Conservation (phyloP, 495 filamentous ascomycete genomes). For the Neurospora discreta region DNA sequence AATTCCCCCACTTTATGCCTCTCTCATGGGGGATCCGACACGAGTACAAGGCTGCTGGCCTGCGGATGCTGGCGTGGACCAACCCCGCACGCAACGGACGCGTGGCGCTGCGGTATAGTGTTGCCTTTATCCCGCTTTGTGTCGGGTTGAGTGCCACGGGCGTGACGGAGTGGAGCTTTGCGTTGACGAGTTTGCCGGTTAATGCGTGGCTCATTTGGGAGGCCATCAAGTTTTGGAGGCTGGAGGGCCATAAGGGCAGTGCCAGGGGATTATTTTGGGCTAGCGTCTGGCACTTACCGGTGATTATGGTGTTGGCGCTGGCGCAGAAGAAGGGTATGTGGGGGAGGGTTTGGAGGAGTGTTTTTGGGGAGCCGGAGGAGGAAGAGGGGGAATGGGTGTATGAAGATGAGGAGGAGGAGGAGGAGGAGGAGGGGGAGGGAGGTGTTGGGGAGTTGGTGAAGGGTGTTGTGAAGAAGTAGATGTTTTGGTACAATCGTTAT, state of each 20-base stretch:
- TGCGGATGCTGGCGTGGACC: conserved; percentile 83
- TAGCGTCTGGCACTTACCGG: conserved; percentile 92
- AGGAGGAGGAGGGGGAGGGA: conserved; percentile 26
- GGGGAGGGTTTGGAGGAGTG: conserved; percentile 66
- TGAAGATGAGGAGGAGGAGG: conserved; percentile 37
- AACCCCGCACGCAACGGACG: conserved; percentile 75
- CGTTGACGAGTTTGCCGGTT: conserved; percentile 66
- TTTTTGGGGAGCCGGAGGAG: conserved; percentile 44
- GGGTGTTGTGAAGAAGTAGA: background rate
- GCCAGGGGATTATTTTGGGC: conserved; percentile 92
- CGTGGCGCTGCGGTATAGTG: conserved; percentile 78
- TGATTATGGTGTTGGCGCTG: conserved; percentile 82
- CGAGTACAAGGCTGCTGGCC: conserved; percentile 80
- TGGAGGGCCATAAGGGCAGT: conserved; percentile 65
- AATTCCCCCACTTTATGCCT: conserved; percentile 96
- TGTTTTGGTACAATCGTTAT: background rate
- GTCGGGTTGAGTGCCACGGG: conserved; percentile 66
- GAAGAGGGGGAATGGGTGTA: conserved; percentile 34
- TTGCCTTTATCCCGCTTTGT: conserved; percentile 82
- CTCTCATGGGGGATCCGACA: conserved; percentile 77
- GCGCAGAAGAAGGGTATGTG: conserved; percentile 92
- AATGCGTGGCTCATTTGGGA: conserved; percentile 81
- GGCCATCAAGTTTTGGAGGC: conserved; percentile 71
- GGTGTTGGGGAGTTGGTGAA: conserved; percentile 9
- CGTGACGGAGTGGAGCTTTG: conserved; percentile 81